A percentile compares a stretch with the other conserved stretches of the same genome.
Conservation (phyloP, 1,139 yeast genomes). For the Blastobotrys arbuscula region DNA sequence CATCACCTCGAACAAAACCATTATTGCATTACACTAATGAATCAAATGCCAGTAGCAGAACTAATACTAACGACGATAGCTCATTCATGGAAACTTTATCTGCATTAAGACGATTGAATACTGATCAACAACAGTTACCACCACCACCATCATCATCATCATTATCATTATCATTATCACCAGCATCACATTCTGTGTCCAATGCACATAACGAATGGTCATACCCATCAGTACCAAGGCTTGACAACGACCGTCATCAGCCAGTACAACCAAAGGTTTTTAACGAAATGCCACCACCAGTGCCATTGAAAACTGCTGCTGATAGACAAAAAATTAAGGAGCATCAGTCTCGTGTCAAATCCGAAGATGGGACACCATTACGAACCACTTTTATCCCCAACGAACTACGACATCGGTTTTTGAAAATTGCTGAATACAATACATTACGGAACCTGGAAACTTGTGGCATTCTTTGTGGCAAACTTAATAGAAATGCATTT, state of each 20-base stretch:
- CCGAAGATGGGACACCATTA: slow-evolving; percentile 50
- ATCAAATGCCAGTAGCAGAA: background rate
- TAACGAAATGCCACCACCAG: slow-evolving; percentile 17
- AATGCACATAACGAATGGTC: slow-evolving; percentile 16
- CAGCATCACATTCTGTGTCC: background rate
- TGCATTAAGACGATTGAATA: slow-evolving; percentile 17
- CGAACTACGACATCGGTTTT: slow-evolving; percentile 39
- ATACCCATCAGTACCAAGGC: slow-evolving; percentile 16
- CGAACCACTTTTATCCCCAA: slow-evolving; percentile 47
- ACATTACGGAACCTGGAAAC: slow-evolving; percentile 50
- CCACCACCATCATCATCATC: background rate
- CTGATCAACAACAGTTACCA: background rate
- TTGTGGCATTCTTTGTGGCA: slow-evolving; percentile 59
- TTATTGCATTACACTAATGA: too few relatives aligned
- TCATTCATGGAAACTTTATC: slow-evolving; percentile 20
- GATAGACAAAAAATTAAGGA: slow-evolving; percentile 18
- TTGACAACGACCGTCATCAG: slow-evolving; percentile 4
- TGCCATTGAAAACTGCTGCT: background rate
- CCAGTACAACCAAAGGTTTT: too few relatives aligned
- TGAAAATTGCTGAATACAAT: slow-evolving; percentile 42
- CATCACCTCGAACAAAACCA: background rate
- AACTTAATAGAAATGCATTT: slow-evolving; percentile 50
- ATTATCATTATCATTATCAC: background rate
- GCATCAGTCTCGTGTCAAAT: slow-evolving; percentile 39
- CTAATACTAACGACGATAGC: slow-evolving; percentile 10